These are phyloP conservation scores for Dipodascopsis tothii DNA, from an alignment of 805 yeast genomes.

Conservation along the genomic window DNA sequence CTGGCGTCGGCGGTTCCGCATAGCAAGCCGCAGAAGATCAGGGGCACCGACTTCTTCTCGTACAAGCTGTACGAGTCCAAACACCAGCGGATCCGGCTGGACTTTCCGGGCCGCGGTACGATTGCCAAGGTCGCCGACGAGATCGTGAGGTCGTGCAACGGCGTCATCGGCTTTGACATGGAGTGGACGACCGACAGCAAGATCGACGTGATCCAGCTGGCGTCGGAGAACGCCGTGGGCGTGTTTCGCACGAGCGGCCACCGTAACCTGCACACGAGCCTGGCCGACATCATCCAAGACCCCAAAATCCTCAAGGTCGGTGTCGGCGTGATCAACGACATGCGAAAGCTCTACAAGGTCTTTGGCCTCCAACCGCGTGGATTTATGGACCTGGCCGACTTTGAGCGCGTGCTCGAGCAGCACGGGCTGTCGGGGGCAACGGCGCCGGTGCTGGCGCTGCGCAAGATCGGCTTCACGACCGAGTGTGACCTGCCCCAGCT, in stretches of 20 bases:
- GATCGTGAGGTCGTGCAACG: too few species aligned
- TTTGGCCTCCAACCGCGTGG: background rate
- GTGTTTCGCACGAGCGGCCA: too few species aligned
- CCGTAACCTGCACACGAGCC: background rate
- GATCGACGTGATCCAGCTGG: background rate
- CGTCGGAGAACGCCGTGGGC: background rate
- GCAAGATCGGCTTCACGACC: background rate
- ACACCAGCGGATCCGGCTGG: too few species aligned
- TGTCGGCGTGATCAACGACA: background rate
- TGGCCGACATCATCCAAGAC: background rate
- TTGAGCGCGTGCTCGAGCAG: background rate
- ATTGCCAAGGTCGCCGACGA: too few species aligned
- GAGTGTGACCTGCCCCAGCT: too few species aligned
- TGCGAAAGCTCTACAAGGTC: background rate
- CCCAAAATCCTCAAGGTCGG: background rate
- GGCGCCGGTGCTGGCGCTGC: too few species aligned
- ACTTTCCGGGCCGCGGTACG: too few species aligned
- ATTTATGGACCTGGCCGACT: background rate
- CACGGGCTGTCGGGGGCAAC: background rate
- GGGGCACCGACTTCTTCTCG: too few species aligned
- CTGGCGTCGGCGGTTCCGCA: too few species aligned
- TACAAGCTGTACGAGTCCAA: too few species aligned
- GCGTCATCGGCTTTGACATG: background rate
- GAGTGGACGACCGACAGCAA: background rate
- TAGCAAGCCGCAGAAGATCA: too few species aligned